These are phyloP conservation scores for Achaetomiella virescens DNA, from an alignment of 495 filamentous ascomycete species.

Conservation along the genomic window DNA sequence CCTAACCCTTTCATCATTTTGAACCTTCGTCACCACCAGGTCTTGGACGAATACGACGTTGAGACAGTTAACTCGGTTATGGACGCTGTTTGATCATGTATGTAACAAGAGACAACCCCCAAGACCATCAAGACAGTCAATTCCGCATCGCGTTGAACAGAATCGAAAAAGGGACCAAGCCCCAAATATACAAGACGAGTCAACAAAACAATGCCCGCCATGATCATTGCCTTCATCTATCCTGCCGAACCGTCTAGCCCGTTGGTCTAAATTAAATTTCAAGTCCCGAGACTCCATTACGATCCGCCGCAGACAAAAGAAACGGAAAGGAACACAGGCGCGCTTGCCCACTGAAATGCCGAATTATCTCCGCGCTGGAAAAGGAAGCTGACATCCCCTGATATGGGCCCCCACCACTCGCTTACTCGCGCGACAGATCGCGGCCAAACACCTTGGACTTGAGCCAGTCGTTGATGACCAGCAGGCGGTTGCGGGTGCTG, in stretches of 20 bases:
- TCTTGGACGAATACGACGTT: no score
- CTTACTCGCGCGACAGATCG: constrained; percentile 89
- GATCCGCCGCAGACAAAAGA: constrained; percentile 8
- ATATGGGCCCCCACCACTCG: not conserved
- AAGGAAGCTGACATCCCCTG: not conserved
- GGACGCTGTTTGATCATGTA: not conserved
- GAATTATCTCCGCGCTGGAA: not conserved
- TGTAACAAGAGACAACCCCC: not conserved
- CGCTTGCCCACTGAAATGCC: not conserved
- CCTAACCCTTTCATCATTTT: constrained; percentile 5
- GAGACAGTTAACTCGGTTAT: no score
- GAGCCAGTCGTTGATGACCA: constrained; percentile 90
- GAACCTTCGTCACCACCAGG: no score
- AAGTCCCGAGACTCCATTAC: constrained; percentile 16
- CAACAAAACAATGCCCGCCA: constrained; percentile 1
- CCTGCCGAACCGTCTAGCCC: constrained; percentile 17
- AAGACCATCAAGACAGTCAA: no score
- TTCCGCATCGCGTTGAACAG: no score
- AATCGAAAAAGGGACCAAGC: not conserved
- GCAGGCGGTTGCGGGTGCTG: constrained; percentile 86
- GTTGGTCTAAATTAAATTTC: constrained; percentile 13
- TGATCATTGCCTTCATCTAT: constrained; percentile 13
- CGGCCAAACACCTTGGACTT: constrained; percentile 94
- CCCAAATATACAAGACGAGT: not conserved
- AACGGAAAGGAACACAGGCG: constrained; percentile 1